phyloP scores from a whole-genome alignment of 2,329 filamentous ascomycete genomes.

The Lecanosticta acicola region DNA sequence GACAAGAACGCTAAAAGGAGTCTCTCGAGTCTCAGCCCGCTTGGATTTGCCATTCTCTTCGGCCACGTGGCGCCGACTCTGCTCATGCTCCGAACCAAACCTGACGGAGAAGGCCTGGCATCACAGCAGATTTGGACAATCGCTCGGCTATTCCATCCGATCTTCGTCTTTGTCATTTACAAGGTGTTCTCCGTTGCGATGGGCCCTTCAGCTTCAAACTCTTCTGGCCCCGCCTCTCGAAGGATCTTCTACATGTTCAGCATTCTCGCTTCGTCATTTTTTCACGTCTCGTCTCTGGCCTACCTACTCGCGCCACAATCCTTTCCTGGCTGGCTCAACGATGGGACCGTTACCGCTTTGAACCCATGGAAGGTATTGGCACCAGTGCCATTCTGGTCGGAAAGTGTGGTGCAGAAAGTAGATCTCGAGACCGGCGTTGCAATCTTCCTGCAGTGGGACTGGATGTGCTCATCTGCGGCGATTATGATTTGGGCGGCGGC shows the following conservation, averaged over 20 bases:
- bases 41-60: constrained; percentile 18
- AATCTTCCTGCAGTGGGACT: constrained; percentile 23
- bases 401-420: constrained; percentile 6
- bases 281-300: constrained; percentile 17
- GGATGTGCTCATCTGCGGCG: constrained; percentile 15
- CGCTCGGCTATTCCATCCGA: constrained; percentile 19
- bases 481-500: constrained; percentile 18
- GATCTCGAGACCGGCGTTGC: constrained; percentile 17
- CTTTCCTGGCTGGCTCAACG: constrained; percentile 15
- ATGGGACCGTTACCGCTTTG: constrained; percentile 11
- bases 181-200: constrained; percentile 5
- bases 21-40: constrained; percentile 1
- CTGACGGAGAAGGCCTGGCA: constrained; percentile 15
- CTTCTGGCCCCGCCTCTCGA: background rate
- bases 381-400: constrained; percentile 17
- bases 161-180: constrained; percentile 14
- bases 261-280: constrained; percentile 19
- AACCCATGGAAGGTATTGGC: constrained; percentile 10
- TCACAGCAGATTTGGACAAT: constrained; percentile 23
- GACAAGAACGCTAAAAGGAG: background rate
- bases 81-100: constrained; percentile 16
- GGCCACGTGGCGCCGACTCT: constrained; percentile 20
- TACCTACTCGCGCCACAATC: constrained; percentile 11
- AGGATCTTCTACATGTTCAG: constrained; percentile 19
- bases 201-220: background rate